A percentile compares a stretch with the other conserved stretches of the same genome.
Conservation (phyloP, 1,139 yeast genomes). For the Debaryomyces udenii region DNA sequence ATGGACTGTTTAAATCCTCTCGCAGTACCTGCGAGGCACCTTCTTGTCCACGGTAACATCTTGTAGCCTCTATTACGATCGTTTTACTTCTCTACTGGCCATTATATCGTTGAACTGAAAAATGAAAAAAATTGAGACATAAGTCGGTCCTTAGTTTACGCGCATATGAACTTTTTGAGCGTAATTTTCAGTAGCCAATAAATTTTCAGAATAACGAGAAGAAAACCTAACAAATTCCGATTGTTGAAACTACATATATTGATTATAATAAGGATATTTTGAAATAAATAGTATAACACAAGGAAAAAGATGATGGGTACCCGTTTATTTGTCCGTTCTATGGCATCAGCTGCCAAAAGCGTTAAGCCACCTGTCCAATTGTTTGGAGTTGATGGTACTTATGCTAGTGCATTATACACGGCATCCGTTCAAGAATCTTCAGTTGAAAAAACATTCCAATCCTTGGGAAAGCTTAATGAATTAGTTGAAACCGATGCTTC, state of each 20-base stretch:
- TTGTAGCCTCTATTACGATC: background rate
- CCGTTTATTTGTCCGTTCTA: slow-evolving; percentile 70
- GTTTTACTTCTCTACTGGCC: background rate
- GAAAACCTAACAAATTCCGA: slow-evolving; percentile 11
- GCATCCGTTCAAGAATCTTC: slow-evolving; percentile 88
- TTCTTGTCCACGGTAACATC: slow-evolving; percentile 19
- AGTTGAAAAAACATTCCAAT: slow-evolving; percentile 69
- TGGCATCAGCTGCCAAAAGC: slow-evolving; percentile 65
- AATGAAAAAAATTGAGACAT: slow-evolving; percentile 8
- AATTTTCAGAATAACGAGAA: slow-evolving; percentile 7
- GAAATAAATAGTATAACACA: slow-evolving; percentile 5
- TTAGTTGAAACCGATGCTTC: slow-evolving; percentile 66
- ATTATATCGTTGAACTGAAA: slow-evolving; percentile 4
- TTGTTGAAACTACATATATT: slow-evolving; percentile 7
- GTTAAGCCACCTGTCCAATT: slow-evolving; percentile 90
- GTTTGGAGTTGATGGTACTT: slow-evolving; percentile 95
- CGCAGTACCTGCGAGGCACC: slow-evolving; percentile 13
- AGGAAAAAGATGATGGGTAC: slow-evolving; percentile 49
- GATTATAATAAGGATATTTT: slow-evolving; percentile 3
- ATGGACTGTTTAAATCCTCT: slow-evolving; percentile 6
- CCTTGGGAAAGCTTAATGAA: slow-evolving; percentile 61
- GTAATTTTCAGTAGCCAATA: slow-evolving; percentile 15
- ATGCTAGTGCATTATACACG: slow-evolving; percentile 91
- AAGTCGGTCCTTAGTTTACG: slow-evolving; percentile 10
- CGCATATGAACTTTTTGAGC: background rate